phyloP scores from a whole-genome alignment of 1,284 basidiomycete species.

The Heliocybe sulcata region DNA sequence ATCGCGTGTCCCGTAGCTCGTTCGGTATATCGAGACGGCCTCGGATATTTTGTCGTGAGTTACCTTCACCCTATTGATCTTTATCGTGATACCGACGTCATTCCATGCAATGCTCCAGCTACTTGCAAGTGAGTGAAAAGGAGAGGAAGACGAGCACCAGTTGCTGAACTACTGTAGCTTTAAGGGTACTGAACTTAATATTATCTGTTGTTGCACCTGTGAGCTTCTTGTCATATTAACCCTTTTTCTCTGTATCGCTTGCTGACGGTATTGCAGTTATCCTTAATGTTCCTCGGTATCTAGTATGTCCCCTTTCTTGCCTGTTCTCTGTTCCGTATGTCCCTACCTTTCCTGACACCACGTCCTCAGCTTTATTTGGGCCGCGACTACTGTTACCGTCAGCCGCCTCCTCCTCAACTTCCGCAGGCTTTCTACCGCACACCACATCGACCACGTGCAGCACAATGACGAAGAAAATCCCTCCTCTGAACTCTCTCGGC shows the following conservation, averaged over 20 bases:
- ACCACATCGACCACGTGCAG: background rate
- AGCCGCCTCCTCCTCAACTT: conserved; percentile 30
- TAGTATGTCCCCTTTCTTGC: conserved; percentile 15
- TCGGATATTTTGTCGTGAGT: conserved; percentile 30
- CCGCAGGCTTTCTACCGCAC: conserved; percentile 11
- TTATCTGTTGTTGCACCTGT: conserved; percentile 20
- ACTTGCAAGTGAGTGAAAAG: background rate
- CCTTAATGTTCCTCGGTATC: conserved; percentile 18
- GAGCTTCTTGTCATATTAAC: too few relatives aligned
- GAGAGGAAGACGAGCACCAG: conserved; percentile 4
- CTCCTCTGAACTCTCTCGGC: background rate
- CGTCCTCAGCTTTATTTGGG: conserved; percentile 30
- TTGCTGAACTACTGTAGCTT: conserved; percentile 10
- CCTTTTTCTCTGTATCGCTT: too few relatives aligned
- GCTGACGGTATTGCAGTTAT: conserved; percentile 12
- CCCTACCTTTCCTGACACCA: background rate
- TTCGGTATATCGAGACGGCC: conserved; percentile 27
- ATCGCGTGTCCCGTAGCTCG: conserved; percentile 15
- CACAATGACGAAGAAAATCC: background rate
- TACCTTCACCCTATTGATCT: conserved; percentile 2
- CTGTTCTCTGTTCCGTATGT: background rate
- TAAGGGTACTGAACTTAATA: conserved; percentile 24
- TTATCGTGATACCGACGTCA: background rate
- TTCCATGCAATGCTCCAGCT: background rate
- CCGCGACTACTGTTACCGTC: conserved; percentile 26